Base-by-base conservation (phyloP, 352 stramenopile genomes). In the Globisporangium emineosum region DNA sequence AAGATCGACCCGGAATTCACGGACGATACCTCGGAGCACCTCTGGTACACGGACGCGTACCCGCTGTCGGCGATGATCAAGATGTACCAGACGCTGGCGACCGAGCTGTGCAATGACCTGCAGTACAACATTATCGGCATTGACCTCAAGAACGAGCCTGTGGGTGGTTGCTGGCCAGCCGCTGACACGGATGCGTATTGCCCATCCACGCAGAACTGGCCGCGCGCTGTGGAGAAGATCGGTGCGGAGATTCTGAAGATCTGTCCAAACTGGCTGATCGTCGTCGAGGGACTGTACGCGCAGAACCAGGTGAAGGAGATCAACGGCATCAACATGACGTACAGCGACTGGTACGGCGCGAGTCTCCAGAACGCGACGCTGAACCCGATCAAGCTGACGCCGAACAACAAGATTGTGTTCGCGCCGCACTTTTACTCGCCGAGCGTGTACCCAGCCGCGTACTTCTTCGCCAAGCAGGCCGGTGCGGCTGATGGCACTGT, bases 41-140 rank as follows among this genome's bases (percentile, higher is more conserved):
- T 92, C 30, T 94, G 86, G 86, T 92, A 79, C 76, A 88, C 79
- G 56, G 62, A 76, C 27, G 76, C 76, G 23, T 84, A 81, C 65
- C 75, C 81, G 0, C 75, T 86, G 21, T 30, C 60, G 9, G 65
- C 66, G 2, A 90, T 92, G 51, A 75, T 89, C 55, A 84, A 78
- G 35, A 86, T 90, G 78, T 91, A 78, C 66, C 73, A 86, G 79
- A 89, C 77, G 43, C 65, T 94, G 40, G 81, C 83, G 27, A 78
- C 70, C 5, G 71, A 82, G 57, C 67, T 94, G 3, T 94, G 86
- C 61, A 90, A 75, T 37, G 78, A 88, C 32, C 66, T 88, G 49
- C 78, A 92, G 60, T 94, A 92, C 82, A 94, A 94, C 65, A 90
- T 94, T 52, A 81, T 94, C 21, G 86, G 86, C 19, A 75, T 94